Evolutionary conservation across 2,329 filamentous ascomycete genomes (phyloP), one percentile per base, ranked within the genome.

Genomic region (Pseudogymnoascus sp.): DNA sequence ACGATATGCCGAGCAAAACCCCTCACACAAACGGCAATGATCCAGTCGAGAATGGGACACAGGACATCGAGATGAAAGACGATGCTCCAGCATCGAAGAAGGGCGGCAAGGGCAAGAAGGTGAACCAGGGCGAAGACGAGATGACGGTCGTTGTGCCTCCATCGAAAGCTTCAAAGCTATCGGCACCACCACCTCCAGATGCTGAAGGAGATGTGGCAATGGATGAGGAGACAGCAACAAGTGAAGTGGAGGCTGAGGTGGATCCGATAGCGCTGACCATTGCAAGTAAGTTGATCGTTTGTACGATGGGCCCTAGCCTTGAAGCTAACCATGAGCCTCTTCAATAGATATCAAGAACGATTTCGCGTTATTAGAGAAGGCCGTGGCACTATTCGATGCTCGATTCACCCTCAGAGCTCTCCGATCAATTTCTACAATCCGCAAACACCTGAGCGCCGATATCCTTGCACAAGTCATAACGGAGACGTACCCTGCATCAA

Each of bases 321-420:
- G n/a, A 17, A 59, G 33, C 61, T 65, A 73, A 65, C 40, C 59
- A 40, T 42, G n/a, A 29, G 33, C 37, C 31, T 67, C 26, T 23
- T 60, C 65, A 64, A 40, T 74, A 97, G 95, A 97, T 77, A 96
- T 99, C 79, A 95, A 93, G 79, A 88, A 85, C 82, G 97, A 96
- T 79, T 97, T 97, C 74, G 85, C 86, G 61, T 84, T 99, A 68
- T 84, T 99, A 73, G 93, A 97, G 73, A 89, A 92, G 72, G 95
- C 93, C 68, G 93, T 99, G 68, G 83, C 88, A 68, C 86, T 96
- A 71, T 99, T 97, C 76, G 95, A 99, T 78, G 87, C 93, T 65
- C 88, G 95, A 80, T 99, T 97, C 79, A 91, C 93, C 64, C 88
- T 99, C 67, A 87, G 95, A 74, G 95, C 95, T 66, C 85, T 99